Base-by-base conservation (phyloP, 2,329 filamentous ascomycete genomes). In the Ceratocystis ficicola region DNA sequence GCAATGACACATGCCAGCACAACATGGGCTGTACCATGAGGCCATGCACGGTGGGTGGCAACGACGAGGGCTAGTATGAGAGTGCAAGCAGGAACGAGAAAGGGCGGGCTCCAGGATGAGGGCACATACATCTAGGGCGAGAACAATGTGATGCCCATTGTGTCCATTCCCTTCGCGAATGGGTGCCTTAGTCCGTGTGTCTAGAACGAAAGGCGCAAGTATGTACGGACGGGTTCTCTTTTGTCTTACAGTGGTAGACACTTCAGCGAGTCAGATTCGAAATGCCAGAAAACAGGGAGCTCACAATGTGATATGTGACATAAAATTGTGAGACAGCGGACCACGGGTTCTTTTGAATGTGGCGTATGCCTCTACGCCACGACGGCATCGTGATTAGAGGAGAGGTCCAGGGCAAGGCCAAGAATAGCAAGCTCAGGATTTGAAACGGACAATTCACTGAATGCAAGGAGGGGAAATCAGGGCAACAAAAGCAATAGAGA, bases 1-100 rank as follows among this genome's bases (percentile, higher is more conserved):
- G 52, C 52, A 57, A 57, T 57, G 52, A n/a, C 52, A 57, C 3
- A 57, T 57, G 22, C 52, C 17, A 57, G 52, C 52, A 57, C 7
- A 22, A 57, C 52, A 30, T 6, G 28, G 28, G 52, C 52, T 57
- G 17, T 28, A 5, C 17, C 52, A 30, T 30, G 12, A 57, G 52
- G 8, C 52, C 52, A 57, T n/a, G 15, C 17, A 57, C 28, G 28
- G 52, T 57, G 52, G 22, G 52, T 57, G 52, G 22, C 48, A 22
- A 50, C n/a, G 48, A 22, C 17, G 48, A 50, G 48, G 48, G n/a
- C 20, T 10, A 12, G 36, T 41, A 15, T 48, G 46, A 48, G 46
- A 22, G 7, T 20, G 46, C 46, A n/a, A 22, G 8, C 20, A 22
- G 22, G 6, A 22, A 5, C 48, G 8, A 20, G 17, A 22, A 22